Conservation (phyloP, 139 green algal species). For the Pleodorina starrii region DNA sequence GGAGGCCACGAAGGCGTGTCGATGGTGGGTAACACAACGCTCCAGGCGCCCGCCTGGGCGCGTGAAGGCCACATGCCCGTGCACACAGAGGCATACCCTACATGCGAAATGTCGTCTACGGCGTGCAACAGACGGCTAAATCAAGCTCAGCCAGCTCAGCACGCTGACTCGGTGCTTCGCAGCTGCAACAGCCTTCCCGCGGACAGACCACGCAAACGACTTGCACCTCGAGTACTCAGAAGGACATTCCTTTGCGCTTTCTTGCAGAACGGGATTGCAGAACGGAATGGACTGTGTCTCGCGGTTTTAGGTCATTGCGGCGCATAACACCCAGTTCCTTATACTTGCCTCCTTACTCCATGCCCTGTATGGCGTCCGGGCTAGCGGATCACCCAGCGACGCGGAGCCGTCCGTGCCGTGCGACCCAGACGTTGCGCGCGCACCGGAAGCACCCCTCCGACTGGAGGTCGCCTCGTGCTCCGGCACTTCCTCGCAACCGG, state of each 20-base stretch:
- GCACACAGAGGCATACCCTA: too few species aligned
- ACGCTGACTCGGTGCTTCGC: slow-evolving; percentile 1
- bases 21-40: too few species aligned
- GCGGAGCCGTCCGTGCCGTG: neutral
- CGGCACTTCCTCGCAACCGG: neutral
- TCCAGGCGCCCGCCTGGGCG: too few species aligned
- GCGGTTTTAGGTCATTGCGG: neutral
- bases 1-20: too few species aligned
- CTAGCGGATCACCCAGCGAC: slow-evolving; percentile 8
- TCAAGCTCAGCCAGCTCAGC: neutral
- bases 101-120: too few species aligned
- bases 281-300: neutral
- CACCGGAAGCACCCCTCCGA: neutral
- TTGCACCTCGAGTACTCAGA: too few species aligned
- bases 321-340: neutral
- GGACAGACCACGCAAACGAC: too few species aligned
- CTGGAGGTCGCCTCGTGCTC: slow-evolving; percentile 11
- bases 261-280: neutral
- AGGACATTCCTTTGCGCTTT: neutral
- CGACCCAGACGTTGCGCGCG: slow-evolving; percentile 11
- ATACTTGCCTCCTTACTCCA: slow-evolving; percentile 31
- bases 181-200: neutral
- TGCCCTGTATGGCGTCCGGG: slow-evolving; percentile 19
- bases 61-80: too few species aligned
- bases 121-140: too few species aligned